Conservation (phyloP, 2,329 filamentous ascomycete genomes). For the Ramularia endophylla region DNA sequence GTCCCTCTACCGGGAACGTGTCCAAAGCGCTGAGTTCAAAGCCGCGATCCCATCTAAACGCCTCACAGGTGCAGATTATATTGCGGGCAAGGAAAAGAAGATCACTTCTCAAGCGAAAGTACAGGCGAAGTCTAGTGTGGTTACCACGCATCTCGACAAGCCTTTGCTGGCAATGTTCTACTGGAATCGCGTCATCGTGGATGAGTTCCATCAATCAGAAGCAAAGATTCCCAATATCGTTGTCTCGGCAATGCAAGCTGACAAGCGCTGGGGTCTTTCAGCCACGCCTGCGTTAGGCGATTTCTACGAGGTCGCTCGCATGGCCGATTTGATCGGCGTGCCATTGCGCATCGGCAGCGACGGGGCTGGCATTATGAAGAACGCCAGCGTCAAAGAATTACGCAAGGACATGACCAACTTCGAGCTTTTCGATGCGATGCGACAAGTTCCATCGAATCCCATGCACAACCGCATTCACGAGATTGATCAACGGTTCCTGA, state of each 20-base stretch:
- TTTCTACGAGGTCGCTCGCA: constrained; percentile 54
- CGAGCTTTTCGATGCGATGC: constrained; percentile 52
- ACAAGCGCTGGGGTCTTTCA: constrained; percentile 57
- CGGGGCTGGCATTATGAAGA: constrained; percentile 38
- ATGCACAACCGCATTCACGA: constrained; percentile 49
- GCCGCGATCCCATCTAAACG: constrained; percentile 32
- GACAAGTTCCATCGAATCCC: constrained; percentile 43
- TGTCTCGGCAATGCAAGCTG: constrained; percentile 37
- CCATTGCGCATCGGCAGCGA: constrained; percentile 51
- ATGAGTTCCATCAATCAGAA: constrained; percentile 58
- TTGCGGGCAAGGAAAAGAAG: constrained; percentile 12
- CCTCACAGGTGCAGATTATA: constrained; percentile 21
- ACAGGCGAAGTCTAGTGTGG: constrained; percentile 2
- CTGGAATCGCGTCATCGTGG: constrained; percentile 56
- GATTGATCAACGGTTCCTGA: constrained; percentile 51
- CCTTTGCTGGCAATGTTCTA: constrained; percentile 53
- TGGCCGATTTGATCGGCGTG: constrained; percentile 52
- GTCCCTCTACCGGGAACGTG: constrained; percentile 13
- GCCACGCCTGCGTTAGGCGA: constrained; percentile 55
- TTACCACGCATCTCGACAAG: constrained; percentile 10
- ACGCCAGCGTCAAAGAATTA: constrained; percentile 40
- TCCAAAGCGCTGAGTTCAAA: constrained; percentile 25
- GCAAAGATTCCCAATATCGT: constrained; percentile 33
- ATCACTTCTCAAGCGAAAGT: not conserved
- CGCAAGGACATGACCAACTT: constrained; percentile 42